phyloP scores from a whole-genome alignment of 164 flowering plant genomes.

The Cinnamomum micranthum region DNA sequence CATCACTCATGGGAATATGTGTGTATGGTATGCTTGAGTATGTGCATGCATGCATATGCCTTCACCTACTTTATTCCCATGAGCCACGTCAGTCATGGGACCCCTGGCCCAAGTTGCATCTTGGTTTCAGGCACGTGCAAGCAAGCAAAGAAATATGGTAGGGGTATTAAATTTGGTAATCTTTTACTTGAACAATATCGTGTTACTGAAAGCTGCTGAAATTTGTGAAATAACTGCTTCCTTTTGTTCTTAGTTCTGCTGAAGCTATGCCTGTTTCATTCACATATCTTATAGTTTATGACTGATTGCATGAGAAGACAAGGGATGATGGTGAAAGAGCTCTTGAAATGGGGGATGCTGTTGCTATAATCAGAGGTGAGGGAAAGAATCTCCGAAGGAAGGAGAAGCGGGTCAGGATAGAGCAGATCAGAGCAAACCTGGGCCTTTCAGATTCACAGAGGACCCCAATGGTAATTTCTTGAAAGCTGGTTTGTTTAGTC shows the following conservation, averaged over 20 bases:
- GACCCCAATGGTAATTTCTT: constrained; percentile 74
- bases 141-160: neutral
- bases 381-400: constrained; percentile 79
- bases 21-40: no score
- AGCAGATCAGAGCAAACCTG: constrained; percentile 93
- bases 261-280: constrained; percentile 2
- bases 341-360: constrained; percentile 65
- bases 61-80: no score
- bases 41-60: no score
- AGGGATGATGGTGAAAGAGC: constrained; percentile 33
- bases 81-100: no score
- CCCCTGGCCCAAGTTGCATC: no score
- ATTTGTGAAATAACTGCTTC: neutral
- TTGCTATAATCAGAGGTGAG: constrained; percentile 78
- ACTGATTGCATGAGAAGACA: constrained; percentile 27
- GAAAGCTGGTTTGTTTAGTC: neutral
- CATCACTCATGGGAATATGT: no score
- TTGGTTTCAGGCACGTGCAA: neutral
- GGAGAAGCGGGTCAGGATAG: constrained; percentile 87
- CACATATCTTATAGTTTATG: constrained; percentile 4
- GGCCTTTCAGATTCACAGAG: constrained; percentile 97
- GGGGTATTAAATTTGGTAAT: neutral
- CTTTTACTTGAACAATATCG: neutral
- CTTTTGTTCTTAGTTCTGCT: neutral
- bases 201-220: neutral